Evolutionary conservation across 257 asterid genomes (phyloP), one percentile per base, ranked within the genome.

Genomic region (Eucommia ulmoides): DNA sequence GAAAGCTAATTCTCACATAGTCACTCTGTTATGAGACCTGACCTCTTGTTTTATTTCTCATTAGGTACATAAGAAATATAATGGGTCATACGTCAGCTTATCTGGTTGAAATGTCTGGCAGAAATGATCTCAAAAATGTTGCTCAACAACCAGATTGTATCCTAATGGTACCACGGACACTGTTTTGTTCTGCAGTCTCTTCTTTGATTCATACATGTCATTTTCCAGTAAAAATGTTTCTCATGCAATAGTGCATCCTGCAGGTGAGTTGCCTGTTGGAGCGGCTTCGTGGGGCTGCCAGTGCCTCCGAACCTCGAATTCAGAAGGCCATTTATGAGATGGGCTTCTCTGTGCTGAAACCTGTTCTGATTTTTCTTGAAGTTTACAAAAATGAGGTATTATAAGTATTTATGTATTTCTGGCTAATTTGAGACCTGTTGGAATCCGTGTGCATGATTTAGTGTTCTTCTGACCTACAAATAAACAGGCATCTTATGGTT

Each of bases 251-350:
- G 61, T 58, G 51, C 59, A 52, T 54, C 51, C 64, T 41, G 55
- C 53, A 89, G 97, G 97, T 85, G 47, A 74, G 86, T 71, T 85
- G 94, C 74, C 73, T 78, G 73, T 74, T 82, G 69, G 98, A 89
- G 74, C 82, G 98, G 60, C 96, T 89, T 67, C 94, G 98, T 49
- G 98, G 98, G 52, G 92, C 84, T 73, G 86, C 98, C 61, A 74
- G 78, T 64, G 94, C 94, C 45, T 71, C 96, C 23, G 96, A 89
- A 75, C 86, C 98, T 71, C 78, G 82, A 50, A 76, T 71, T 14
- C 98, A 89, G 77, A 82, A 72, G 65, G 92, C 94, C 19, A 74
- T 85, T 63, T 89, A 81, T 80, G 92, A 76, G 70, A 68, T 82
- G 76, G 98, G 98, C 24, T 80, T 72, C 74, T 65, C 79, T 8